Conservation (phyloP, 192 early-diverging fungal genomes). For the Mortierella claussenii region DNA sequence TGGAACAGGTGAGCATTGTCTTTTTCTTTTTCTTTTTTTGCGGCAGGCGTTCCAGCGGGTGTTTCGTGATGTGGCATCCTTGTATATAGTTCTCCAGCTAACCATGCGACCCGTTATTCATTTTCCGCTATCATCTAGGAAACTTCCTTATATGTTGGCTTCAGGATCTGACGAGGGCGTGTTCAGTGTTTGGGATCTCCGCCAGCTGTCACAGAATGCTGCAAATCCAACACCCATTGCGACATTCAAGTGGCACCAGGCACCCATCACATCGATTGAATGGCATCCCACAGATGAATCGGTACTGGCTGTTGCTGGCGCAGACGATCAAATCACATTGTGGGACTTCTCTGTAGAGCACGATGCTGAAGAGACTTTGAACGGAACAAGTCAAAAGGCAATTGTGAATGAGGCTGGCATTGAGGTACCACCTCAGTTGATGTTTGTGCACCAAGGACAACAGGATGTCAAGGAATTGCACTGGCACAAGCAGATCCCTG, state of each 20-base stretch:
- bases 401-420: constrained; percentile 70
- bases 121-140: constrained; percentile 39
- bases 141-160: constrained; percentile 87
- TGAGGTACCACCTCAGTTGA: constrained; percentile 92
- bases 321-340: constrained; percentile 95
- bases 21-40: background rate
- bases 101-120: background rate
- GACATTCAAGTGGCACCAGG: constrained; percentile 93
- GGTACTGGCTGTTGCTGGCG: constrained; percentile 89
- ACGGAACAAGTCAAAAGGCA: constrained; percentile 55
- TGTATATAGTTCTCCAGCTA: too few relatives aligned
- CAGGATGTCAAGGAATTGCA: constrained; percentile 94
- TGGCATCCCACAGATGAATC: constrained; percentile 96
- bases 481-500: constrained; percentile 96
- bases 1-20: constrained; percentile 80
- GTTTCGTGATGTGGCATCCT: too few relatives aligned
- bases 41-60: too few relatives aligned
- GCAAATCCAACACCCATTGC: constrained; percentile 79
- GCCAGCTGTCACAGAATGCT: constrained; percentile 60
- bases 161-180: constrained; percentile 93
- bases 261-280: constrained; percentile 94
- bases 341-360: constrained; percentile 99
- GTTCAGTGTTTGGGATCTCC: constrained; percentile 97
- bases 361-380: constrained; percentile 89
- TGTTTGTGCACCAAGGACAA: constrained; percentile 97